Base-by-base conservation (phyloP, 257 asterid species). In the Avicennia marina region DNA sequence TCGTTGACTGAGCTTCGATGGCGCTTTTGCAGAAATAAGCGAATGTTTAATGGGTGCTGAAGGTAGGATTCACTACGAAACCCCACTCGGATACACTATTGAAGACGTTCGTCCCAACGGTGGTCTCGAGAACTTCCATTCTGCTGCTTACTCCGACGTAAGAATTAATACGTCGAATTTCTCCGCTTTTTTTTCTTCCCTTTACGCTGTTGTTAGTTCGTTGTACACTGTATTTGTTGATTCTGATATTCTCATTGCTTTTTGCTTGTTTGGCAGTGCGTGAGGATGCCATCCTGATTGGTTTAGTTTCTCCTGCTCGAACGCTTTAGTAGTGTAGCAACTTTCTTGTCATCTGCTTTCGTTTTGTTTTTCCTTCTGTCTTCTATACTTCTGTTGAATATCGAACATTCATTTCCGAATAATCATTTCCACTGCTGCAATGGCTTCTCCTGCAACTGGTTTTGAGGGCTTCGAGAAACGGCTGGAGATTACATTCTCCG, bases 51-150 rank as follows among this genome's bases (percentile, higher is more conserved):
- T 29, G 34, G 34, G 8, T 4, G 8, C 34, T 29, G 8, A 29
- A 29, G 34, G 57, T 24, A 34, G 47, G 15, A 47, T 8, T 40
- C 70, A 66, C 3, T 78, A 73, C 84, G 84, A 78, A 74, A 72
- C 69, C 15, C 83, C 80, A 11, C 80, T 73, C 6, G 78, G 38
- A 39, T 73, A 73, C 66, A 64, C 29, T 65, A 73, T 57, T 38
- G 84, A 78, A 71, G 85, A 78, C 71, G 77, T 78, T 53, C 85
- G 85, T 49, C 85, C 85, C 53, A 22, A 75, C 72, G 81, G 81
- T 21, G 85, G 67, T 68, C 65, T 68, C 11, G 44, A 68, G 17
- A 78, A 74, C 65, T 78, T 78, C 72, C 81, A 73, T 26, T 78
- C 74, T 42, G 75, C 80, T 60, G 78, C 81, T 24, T 78, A 78